Evolutionary conservation across 768 basidiomycete species (phyloP), one percentile per base, ranked within the genome.

Genomic region (Crucibulum laeve): DNA sequence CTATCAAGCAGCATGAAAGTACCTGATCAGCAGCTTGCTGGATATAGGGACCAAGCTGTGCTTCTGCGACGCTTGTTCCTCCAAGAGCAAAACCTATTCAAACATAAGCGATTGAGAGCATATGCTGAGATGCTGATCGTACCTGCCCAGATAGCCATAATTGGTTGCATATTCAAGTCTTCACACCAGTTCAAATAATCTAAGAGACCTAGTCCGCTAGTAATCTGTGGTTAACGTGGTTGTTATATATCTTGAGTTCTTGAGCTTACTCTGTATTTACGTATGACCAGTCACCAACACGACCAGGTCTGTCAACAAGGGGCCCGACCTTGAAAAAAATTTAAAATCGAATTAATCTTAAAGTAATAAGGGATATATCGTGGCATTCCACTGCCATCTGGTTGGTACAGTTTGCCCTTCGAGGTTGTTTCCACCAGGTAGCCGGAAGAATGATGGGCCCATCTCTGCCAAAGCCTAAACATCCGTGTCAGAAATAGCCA

Each of bases 401-500:
- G 70, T 69, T 5, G 60, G 69, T 18, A 64, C 58, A 1, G 73
- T 76, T 60, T 77, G 70, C 3, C 82, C 82, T 73, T 84, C 82
- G 37, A 83, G 58, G 50, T 84, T 83, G 46, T 81, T 83, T 7
- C 84, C 84, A 15, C 84, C 84, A 6, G 82, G 84, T 51, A 84
- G 74, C 24, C 84, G 70, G 66, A 80, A 83, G 59, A 83, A 79
- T 3, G 74, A 64, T 13, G 83, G 81, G 5, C 68, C 70, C 65
- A 77, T 73, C 6, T 74, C 74, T 14, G 67, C 63, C 32, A 85
- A 62, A 3, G 79, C 63, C 77, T 84, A 44, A 8, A 37, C 2
- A 32, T 7, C 7, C 34, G n/a, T 3, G 10, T 22, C 22, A 22
- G 22, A 6, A 2, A 22, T 36, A 19, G n/a, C 18, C 21, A 2